These are phyloP conservation scores for Penicillium sp. DNA, from an alignment of 2,329 filamentous ascomycete genomes.

Conservation along the genomic window DNA sequence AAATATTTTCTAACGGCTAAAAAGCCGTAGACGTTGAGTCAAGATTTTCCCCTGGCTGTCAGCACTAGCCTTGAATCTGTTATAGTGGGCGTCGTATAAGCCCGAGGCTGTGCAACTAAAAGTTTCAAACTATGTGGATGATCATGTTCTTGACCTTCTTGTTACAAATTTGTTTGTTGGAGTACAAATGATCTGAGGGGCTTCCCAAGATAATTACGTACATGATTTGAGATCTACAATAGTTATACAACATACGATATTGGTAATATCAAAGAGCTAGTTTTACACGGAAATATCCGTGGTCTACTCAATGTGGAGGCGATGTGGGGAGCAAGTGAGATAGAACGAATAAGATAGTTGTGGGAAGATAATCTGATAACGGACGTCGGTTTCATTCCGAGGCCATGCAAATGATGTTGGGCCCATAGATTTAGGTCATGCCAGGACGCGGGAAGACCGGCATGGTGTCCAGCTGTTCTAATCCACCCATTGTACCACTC, in stretches of 20 bases:
- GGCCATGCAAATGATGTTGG: neutral
- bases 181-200: too few relatives aligned
- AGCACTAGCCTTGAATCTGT: neutral
- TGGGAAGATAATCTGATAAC: constrained; percentile 7
- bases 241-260: neutral
- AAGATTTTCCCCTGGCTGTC: neutral
- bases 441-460: constrained; percentile 83
- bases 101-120: neutral
- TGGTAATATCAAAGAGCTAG: neutral
- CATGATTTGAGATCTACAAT: neutral
- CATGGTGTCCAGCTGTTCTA: constrained; percentile 73
- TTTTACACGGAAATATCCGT: neutral
- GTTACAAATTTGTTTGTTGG: neutral
- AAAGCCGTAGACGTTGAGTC: neutral
- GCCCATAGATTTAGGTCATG: constrained; percentile 32
- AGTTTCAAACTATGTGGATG: neutral
- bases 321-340: constrained; percentile 5
- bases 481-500: constrained; percentile 73
- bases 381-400: constrained; percentile 3
- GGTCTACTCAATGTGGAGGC: constrained; percentile 5
- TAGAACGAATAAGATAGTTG: constrained; percentile 8
- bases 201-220: neutral
- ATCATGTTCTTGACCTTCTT: neutral
- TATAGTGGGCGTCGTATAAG: neutral
- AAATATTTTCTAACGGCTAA: neutral